phyloP scores from a whole-genome alignment of 257 asterid genomes.

The Capsicum pubescens region DNA sequence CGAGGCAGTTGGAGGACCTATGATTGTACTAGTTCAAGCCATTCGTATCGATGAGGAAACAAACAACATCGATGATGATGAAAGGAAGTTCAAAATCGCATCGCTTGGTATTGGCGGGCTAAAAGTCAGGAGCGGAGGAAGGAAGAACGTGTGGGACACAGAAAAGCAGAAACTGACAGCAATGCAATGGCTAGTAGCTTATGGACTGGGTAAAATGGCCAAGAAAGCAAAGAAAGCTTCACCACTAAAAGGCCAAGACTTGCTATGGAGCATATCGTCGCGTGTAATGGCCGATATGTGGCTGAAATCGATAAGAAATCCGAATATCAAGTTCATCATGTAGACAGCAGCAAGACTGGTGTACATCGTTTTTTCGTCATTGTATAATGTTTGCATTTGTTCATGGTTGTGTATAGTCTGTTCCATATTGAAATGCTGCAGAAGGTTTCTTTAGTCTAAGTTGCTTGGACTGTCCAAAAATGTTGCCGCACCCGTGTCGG shows the following conservation, averaged over 20 bases:
- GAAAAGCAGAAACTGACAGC: conserved; percentile 89
- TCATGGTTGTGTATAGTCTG: not conserved
- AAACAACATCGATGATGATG: conserved; percentile 44
- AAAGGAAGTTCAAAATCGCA: conserved; percentile 58
- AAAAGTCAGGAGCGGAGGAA: conserved; percentile 48
- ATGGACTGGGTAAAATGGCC: conserved; percentile 71
- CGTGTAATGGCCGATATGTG: conserved; percentile 94
- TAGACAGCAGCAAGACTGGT: conserved; percentile 26
- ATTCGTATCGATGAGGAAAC: conserved; percentile 25
- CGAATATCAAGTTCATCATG: conserved; percentile 75
- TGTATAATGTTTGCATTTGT: conserved; percentile 16
- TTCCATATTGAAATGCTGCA: not conserved
- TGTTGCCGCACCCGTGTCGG: too few relatives aligned
- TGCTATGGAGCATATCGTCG: conserved; percentile 81
- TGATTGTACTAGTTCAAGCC: conserved; percentile 68
- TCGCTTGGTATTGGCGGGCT: conserved; percentile 75
- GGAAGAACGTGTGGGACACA: conserved; percentile 60
- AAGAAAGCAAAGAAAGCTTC: conserved; percentile 56
- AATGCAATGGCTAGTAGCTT: conserved; percentile 75
- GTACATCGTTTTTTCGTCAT: not conserved
- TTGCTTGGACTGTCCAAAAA: too few relatives aligned
- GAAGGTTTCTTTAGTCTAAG: not conserved
- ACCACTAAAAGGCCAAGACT: conserved; percentile 54
- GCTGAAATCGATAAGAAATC: conserved; percentile 91
- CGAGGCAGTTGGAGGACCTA: conserved; percentile 90